Conservation (phyloP, 2,329 filamentous ascomycete species). For the Penicillium janthinellum region DNA sequence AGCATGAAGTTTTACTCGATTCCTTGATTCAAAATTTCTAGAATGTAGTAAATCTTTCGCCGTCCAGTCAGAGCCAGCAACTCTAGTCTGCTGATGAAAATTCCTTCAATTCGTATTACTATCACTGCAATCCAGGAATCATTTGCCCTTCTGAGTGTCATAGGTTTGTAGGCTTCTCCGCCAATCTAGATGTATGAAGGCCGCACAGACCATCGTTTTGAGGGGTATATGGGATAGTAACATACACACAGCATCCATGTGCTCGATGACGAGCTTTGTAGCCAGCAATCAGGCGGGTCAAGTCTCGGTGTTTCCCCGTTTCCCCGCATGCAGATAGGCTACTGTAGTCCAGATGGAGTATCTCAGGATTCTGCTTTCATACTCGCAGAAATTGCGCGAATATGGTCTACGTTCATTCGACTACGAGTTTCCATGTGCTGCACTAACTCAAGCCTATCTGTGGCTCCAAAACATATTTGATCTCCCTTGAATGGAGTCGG, state of each 20-base stretch:
- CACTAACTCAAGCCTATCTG: too few species aligned
- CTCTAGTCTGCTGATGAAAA: not conserved
- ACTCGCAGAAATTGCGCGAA: conserved; percentile 20
- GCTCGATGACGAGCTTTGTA: conserved; percentile 19
- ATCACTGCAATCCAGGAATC: too few species aligned
- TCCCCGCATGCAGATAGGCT: not conserved
- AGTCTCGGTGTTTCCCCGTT: not conserved
- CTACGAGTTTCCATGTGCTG: too few species aligned
- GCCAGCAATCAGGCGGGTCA: conserved; percentile 4
- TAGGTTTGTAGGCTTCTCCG: too few species aligned
- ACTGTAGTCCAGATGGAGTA: not conserved
- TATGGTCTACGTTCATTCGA: conserved; percentile 8
- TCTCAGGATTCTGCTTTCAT: not conserved
- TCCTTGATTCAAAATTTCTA: not conserved
- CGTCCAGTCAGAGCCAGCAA: not conserved
- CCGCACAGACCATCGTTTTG: not conserved
- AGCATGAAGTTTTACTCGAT: not conserved
- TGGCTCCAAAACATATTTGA: not conserved
- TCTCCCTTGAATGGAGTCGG: not conserved
- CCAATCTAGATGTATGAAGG: not conserved
- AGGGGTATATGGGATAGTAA: not conserved
- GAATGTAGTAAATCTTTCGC: not conserved
- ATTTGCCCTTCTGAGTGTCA: too few species aligned
- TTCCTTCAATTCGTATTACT: too few species aligned
- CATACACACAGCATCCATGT: conserved; percentile 8